Percentiles rank a stretch among this genome's conserved stretches.
Conservation (phyloP, 2,329 filamentous ascomycete species). For the Thermochaetoides dissita region DNA sequence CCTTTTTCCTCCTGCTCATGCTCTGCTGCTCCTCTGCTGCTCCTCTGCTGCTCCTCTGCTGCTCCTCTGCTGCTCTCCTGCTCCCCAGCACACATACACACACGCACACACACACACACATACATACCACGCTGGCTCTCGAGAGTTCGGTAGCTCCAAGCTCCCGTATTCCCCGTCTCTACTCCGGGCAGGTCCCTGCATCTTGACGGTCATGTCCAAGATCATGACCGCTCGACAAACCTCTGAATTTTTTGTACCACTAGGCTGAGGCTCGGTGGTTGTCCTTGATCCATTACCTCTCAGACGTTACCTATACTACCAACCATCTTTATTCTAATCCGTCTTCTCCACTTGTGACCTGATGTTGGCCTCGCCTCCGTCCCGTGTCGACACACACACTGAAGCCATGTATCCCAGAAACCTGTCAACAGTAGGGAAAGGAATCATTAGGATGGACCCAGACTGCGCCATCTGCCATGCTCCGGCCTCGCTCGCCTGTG, state of each 20-base stretch:
- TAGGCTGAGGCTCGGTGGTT: conserved; percentile 15
- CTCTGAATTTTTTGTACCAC: conserved; percentile 16
- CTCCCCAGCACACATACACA: neutral
- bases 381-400: conserved; percentile 15
- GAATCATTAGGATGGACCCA: conserved; percentile 50
- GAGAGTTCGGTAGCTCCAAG: too few relatives aligned
- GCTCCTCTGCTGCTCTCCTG: conserved; percentile 2
- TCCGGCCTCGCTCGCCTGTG: conserved; percentile 44
- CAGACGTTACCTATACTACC: conserved; percentile 5
- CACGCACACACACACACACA: neutral
- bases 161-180: conserved; percentile 7
- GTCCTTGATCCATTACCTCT: conserved; percentile 5
- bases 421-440: conserved; percentile 28
- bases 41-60: conserved; percentile 2
- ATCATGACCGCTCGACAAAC: conserved; percentile 22
- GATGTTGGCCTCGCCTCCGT: too few relatives aligned
- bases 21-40: too few relatives aligned
- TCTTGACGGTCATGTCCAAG: conserved; percentile 16
- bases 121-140: too few relatives aligned
- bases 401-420: conserved; percentile 35
- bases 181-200: conserved; percentile 16
- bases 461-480: conserved; percentile 54
- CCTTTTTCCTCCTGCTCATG: conserved; percentile 4
- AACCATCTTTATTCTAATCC: too few relatives aligned
- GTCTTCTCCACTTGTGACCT: too few relatives aligned